Evolutionary conservation across 306 rosid genomes (phyloP), one percentile per base, ranked within the genome.

Genomic region (Prunus mume): DNA sequence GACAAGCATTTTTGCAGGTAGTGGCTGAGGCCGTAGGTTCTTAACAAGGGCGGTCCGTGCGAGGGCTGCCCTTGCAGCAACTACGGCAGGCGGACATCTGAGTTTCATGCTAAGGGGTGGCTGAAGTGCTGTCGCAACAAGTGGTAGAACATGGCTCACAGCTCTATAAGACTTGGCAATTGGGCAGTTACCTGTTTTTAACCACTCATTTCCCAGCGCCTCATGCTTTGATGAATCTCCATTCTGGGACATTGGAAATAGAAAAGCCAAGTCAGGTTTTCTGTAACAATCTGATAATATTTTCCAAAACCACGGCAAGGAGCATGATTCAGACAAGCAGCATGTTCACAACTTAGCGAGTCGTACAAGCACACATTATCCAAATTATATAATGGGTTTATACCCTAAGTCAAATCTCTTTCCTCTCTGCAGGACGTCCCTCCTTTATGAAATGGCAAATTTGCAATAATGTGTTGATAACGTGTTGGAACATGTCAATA

Each of bases 1-100:
- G 32, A 73, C 92, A n/a, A 93, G 90, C 91, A 93, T 79, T 87
- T 93, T 93, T 34, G 86, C 84, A 78, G 96, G 96, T 75, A 90
- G 92, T 41, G 96, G 96, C 80, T 90, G 97, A 8, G 96, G 97
- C 5, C 93, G 94, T 82, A 93, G 65, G 81, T 85, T 89, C 81
- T 90, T 93, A 12, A 90, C 94, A 20, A 90, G 76, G 30, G 92
- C 84, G 1, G 97, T 93, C 38, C 91, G 91, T 25, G 96, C 90
- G 9, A 93, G 96, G 81, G 97, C 90, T 17, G 97, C 97, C 83
- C 97, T 86, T 17, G 97, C 97, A 24, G 94, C 92, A 81, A 93
- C 90, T 57, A 93, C 80, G 25, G 97, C 91, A 15, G 94, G 87
- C 1, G 97, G 97, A 69, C 96, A 93, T 81, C 10, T 90, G 51